phyloP scores from a whole-genome alignment of 148 eudicot genomes.

The Chenopodium formosanum region DNA sequence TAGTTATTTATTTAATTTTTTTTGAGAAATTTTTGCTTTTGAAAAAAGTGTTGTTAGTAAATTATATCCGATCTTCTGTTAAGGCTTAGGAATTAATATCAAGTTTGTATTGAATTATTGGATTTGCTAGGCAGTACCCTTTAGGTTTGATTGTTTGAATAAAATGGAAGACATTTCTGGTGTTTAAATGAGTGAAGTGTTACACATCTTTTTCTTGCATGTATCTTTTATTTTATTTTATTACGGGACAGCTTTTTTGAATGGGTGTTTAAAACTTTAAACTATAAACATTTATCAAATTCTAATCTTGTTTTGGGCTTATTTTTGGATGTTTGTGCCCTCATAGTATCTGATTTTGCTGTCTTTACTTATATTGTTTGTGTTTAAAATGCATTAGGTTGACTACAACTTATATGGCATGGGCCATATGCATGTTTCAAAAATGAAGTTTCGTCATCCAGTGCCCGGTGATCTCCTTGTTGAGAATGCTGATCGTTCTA shows the following conservation, averaged over 20 bases:
- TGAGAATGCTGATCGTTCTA: conserved; percentile 19
- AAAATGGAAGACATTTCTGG: neutral
- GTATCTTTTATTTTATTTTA: neutral
- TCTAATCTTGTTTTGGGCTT: neutral
- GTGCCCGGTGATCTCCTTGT: conserved; percentile 46
- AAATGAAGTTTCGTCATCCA: conserved; percentile 77
- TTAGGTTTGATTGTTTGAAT: neutral
- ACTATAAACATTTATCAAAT: neutral
- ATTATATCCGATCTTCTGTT: neutral
- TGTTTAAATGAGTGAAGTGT: neutral
- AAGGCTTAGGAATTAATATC: neutral
- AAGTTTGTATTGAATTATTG: neutral
- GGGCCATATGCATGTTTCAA: conserved; percentile 88
- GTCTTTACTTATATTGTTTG: conserved; percentile 7
- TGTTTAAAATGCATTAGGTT: conserved; percentile 39
- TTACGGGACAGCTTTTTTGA: neutral
- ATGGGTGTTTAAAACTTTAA: neutral
- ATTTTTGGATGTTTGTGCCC: neutral
- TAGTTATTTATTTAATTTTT: too few species aligned
- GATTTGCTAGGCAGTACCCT: neutral
- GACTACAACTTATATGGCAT: conserved; percentile 91
- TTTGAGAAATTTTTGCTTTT: too few species aligned
- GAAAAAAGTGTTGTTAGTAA: too few species aligned
- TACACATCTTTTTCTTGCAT: neutral
- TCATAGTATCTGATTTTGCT: neutral